These are phyloP conservation scores for Ustilago loliicola DNA, from an alignment of 1,284 basidiomycete species.

Conservation along the genomic window DNA sequence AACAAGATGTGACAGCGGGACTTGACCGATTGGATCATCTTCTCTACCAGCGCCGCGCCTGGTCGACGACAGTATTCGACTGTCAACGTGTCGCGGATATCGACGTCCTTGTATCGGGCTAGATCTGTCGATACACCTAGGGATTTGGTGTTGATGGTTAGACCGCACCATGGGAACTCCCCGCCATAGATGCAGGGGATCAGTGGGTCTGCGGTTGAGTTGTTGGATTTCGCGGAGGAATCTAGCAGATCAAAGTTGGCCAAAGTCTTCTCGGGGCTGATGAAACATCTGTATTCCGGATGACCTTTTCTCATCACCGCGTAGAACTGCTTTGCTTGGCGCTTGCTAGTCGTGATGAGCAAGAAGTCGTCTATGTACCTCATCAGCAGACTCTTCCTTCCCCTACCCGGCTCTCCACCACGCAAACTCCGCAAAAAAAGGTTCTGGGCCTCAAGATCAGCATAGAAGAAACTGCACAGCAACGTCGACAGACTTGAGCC, in stretches of 20 bases:
- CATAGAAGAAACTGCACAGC: constrained; percentile 86
- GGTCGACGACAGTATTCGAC: constrained; percentile 64
- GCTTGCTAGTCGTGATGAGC: constrained; percentile 81
- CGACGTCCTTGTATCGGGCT: constrained; percentile 39
- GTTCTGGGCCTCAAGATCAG: constrained; percentile 81
- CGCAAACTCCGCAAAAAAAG: constrained; percentile 75
- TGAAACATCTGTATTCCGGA: constrained; percentile 87
- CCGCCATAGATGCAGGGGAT: constrained; percentile 62
- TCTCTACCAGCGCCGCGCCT: constrained; percentile 59
- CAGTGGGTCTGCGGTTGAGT: constrained; percentile 3
- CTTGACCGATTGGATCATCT: constrained; percentile 62
- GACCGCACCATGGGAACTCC: constrained; percentile 68
- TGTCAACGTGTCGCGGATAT: constrained; percentile 70
- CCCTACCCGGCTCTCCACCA: constrained; percentile 53
- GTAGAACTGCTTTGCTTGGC: constrained; percentile 80
- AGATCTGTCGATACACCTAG: constrained; percentile 63
- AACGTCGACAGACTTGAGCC: constrained; percentile 90
- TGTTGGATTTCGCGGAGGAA: constrained; percentile 60
- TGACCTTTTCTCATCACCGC: constrained; percentile 82
- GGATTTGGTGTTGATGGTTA: constrained; percentile 49
- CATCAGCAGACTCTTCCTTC: constrained; percentile 70
- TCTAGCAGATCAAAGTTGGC: constrained; percentile 85
- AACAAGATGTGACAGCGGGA: constrained; percentile 77
- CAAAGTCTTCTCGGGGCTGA: constrained; percentile 88
- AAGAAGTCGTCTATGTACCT: constrained; percentile 95